These are phyloP conservation scores for Chenopodium album DNA, from an alignment of 148 eudicot species.

Conservation along the genomic window DNA sequence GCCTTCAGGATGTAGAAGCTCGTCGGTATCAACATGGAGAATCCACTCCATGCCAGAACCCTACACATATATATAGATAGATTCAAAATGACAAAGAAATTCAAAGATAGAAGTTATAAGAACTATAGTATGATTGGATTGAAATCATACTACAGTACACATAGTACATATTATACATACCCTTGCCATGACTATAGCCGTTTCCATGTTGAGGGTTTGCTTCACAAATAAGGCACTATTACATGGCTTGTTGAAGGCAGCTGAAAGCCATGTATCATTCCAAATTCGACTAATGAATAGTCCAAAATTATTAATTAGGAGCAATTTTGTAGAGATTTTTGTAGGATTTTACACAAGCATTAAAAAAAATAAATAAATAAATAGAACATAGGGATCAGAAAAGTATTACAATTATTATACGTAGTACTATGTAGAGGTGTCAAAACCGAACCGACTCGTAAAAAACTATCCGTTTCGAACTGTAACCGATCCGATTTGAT, in stretches of 20 bases:
- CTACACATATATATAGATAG: slow-evolving; percentile 26
- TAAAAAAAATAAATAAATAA: too few species aligned
- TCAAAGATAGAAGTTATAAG: not conserved
- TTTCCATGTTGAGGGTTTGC: slow-evolving; percentile 88
- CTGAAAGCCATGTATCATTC: slow-evolving; percentile 71
- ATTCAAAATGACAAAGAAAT: slow-evolving; percentile 6
- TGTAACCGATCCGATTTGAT: too few species aligned
- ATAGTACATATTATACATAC: slow-evolving; percentile 27
- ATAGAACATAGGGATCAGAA: too few species aligned
- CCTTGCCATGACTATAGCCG: slow-evolving; percentile 83
- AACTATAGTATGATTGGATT: not conserved
- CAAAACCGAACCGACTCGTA: too few species aligned
- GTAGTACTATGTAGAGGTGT: too few species aligned
- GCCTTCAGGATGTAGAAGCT: slow-evolving; percentile 78
- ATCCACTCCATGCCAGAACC: slow-evolving; percentile 82
- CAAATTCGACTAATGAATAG: slow-evolving; percentile 56
- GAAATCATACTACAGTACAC: not conserved
- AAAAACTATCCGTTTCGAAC: too few species aligned
- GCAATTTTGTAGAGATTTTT: not conserved
- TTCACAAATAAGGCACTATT: slow-evolving; percentile 79
- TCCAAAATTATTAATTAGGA: not conserved
- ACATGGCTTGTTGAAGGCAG: slow-evolving; percentile 80
- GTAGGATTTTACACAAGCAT: too few species aligned
- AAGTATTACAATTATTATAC: too few species aligned
- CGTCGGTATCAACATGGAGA: slow-evolving; percentile 93